Conservation (phyloP, 1,139 yeast genomes). For the Pichia sp. region DNA sequence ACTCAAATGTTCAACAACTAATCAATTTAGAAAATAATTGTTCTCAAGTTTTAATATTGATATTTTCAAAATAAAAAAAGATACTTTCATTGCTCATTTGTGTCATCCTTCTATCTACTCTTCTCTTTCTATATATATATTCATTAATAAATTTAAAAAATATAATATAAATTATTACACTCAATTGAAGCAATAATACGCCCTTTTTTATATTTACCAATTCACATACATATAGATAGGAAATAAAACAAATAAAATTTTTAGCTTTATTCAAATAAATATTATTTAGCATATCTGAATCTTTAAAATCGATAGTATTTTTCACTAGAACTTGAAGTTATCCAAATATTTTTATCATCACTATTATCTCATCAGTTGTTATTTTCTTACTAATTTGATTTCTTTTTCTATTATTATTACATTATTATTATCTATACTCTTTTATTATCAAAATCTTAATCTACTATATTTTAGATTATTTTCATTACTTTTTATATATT, state of each 20-base stretch:
- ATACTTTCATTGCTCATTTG: not conserved
- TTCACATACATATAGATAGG: not conserved
- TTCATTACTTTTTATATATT: conserved; percentile 3
- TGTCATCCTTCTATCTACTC: not conserved
- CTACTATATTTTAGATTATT: not conserved
- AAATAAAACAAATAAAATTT: not conserved
- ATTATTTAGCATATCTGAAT: not conserved
- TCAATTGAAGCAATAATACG: conserved; percentile 1
- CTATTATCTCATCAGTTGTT: not conserved
- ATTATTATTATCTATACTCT: not conserved
- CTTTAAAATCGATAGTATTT: not conserved
- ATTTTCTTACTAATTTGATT: not conserved
- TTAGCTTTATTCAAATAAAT: not conserved
- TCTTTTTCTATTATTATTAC: not conserved
- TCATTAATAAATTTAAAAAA: not conserved
- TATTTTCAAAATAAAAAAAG: not conserved
- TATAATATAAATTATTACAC: not conserved
- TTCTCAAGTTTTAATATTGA: not conserved
- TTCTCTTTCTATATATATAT: not conserved
- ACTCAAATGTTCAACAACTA: not conserved
- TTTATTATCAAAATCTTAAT: not conserved
- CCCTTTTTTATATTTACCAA: not conserved
- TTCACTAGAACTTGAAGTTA: not conserved
- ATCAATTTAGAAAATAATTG: not conserved
- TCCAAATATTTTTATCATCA: not conserved